Evolutionary conservation across 441 rosid species (phyloP).

Genomic region (California macrophylla): DNA sequence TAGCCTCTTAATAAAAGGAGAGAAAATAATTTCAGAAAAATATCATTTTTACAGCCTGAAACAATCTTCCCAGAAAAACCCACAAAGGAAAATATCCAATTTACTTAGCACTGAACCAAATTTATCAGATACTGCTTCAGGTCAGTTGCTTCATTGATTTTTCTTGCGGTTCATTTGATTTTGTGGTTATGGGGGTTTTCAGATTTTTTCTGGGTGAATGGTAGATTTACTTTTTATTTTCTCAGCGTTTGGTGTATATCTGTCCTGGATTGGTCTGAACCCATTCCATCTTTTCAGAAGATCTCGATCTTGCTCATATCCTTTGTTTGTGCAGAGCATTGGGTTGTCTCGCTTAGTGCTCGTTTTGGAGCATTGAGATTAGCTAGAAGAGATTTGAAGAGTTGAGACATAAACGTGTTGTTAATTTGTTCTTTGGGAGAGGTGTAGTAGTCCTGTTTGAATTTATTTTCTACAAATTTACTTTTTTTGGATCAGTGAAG

Average conservation of each 20-base stretch:
- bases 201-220: background rate
- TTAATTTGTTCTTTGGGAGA: constrained; percentile 14
- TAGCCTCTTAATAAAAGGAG: background rate
- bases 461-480: background rate
- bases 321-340: constrained; percentile 12
- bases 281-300: background rate
- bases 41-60: background rate
- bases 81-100: background rate
- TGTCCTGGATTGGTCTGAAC: background rate
- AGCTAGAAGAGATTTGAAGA: constrained; percentile 6
- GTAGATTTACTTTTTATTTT: background rate
- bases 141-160: constrained; percentile 5
- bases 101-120: background rate
- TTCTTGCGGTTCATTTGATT: background rate
- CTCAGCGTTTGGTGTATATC: background rate
- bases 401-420: background rate
- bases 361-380: constrained; percentile 14
- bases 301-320: background rate
- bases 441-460: constrained; percentile 16
- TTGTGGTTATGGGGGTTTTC: background rate
- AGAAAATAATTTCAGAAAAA: background rate
- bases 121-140: background rate
- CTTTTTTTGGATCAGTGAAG: constrained; percentile 7
- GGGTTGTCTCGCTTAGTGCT: background rate
- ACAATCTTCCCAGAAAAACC: background rate